Conservation (phyloP, 805 yeast genomes). For the Wickerhamomyces bovis region DNA sequence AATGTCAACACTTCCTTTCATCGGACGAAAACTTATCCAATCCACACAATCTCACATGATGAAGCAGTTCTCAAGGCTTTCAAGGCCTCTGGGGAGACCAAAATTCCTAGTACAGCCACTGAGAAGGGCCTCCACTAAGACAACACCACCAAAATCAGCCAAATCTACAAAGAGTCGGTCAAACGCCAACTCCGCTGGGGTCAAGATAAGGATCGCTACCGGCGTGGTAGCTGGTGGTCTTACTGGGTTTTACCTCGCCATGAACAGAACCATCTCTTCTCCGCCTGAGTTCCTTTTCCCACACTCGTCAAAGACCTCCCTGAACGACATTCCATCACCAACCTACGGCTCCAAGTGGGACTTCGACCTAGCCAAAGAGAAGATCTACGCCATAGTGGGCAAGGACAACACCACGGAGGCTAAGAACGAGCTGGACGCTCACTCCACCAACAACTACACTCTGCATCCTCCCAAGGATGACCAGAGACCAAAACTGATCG, state of each 20-base stretch:
- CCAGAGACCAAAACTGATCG: slow-evolving; percentile 42
- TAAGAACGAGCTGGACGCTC: slow-evolving; percentile 31
- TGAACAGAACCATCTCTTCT: slow-evolving; percentile 17
- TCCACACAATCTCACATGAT: background rate
- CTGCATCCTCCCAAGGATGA: slow-evolving; percentile 45
- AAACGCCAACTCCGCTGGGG: slow-evolving; percentile 1
- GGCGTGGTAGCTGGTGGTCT: slow-evolving; percentile 17
- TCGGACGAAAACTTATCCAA: background rate
- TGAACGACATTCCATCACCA: slow-evolving; percentile 21
- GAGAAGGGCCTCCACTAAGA: background rate
- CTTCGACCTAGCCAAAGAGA: slow-evolving; percentile 20
- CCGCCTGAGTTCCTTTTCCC: slow-evolving; percentile 27
- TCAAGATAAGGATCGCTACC: slow-evolving; percentile 7
- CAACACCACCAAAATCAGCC: background rate
- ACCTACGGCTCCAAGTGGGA: slow-evolving; percentile 23
- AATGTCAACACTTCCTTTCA: background rate
- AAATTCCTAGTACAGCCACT: background rate
- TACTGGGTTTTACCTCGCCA: slow-evolving; percentile 21
- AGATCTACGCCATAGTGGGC: slow-evolving; percentile 23
- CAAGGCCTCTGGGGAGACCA: background rate
- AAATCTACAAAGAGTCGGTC: background rate
- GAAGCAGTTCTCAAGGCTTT: background rate
- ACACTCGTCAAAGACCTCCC: slow-evolving; percentile 19
- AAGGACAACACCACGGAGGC: slow-evolving; percentile 20
- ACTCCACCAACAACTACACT: slow-evolving; percentile 41